A percentile compares a stretch with the other conserved stretches of the same genome.
Evolutionary conservation across 2,329 filamentous ascomycete genomes (phyloP).

Genomic region (Scopulariopsis brevicaulis): DNA sequence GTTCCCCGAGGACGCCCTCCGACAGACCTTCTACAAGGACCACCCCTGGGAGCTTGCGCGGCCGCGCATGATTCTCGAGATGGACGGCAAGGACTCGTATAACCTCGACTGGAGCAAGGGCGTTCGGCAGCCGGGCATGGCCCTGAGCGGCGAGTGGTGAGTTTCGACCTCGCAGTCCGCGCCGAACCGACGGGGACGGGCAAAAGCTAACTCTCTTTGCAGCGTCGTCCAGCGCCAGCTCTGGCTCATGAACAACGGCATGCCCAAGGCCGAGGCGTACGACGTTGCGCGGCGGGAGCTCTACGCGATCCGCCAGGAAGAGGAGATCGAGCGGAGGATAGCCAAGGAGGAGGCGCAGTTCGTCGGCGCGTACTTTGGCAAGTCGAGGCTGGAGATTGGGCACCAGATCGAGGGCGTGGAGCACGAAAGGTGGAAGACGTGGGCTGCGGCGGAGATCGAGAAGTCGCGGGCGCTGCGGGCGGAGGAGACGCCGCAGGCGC

Average conservation of each 20-base stretch:
- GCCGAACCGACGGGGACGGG: neutral
- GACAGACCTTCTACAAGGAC: constrained; percentile 76
- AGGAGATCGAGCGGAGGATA: constrained; percentile 74
- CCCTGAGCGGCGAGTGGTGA: constrained; percentile 76
- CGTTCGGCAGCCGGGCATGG: constrained; percentile 62
- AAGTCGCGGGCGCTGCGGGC: constrained; percentile 25
- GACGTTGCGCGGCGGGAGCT: constrained; percentile 83
- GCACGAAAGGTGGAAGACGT: constrained; percentile 77
- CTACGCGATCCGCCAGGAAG: constrained; percentile 69
- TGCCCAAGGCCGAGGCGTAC: constrained; percentile 62
- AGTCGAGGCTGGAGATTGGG: constrained; percentile 60
- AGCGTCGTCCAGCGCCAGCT: constrained; percentile 90
- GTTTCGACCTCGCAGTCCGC: constrained; percentile 10
- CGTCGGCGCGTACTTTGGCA: constrained; percentile 83
- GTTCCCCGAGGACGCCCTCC: constrained; percentile 76
- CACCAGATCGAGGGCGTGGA: constrained; percentile 71
- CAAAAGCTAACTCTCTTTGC: constrained; percentile 5
- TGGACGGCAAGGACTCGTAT: constrained; percentile 71
- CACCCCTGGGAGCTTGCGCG: constrained; percentile 96
- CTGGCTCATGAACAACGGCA: constrained; percentile 61
- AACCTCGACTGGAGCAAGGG: constrained; percentile 68
- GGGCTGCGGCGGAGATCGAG: constrained; percentile 47
- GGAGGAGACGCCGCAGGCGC: constrained; percentile 16
- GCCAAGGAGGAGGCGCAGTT: constrained; percentile 79
- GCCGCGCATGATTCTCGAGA: constrained; percentile 74